Percentiles rank a stretch among this genome's conserved stretches.
Conservation (phyloP, 83 land plant species). For the Thuja plicata region DNA sequence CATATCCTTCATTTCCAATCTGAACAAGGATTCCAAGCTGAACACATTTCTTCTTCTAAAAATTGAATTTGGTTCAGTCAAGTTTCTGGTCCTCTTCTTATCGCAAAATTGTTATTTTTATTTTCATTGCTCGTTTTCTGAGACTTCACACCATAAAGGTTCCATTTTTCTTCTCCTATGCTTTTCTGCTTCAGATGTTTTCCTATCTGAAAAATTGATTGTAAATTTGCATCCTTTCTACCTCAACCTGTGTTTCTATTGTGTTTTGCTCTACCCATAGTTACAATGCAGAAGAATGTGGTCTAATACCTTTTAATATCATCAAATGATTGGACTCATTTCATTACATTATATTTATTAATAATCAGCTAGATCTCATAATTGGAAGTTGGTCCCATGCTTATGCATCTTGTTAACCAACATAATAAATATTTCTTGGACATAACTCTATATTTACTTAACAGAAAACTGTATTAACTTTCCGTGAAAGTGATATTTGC, state of each 20-base stretch:
- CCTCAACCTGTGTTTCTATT: not conserved
- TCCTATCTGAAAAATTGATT: not conserved
- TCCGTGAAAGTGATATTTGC: not conserved
- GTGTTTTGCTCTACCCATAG: not conserved
- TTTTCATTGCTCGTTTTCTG: no score
- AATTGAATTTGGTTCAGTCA: not conserved
- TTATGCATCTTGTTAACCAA: not conserved
- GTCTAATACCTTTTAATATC: not conserved
- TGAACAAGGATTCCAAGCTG: not conserved
- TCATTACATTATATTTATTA: not conserved
- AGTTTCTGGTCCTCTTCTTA: not conserved
- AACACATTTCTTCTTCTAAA: not conserved
- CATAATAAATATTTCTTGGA: not conserved
- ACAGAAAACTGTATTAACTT: not conserved
- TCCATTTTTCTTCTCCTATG: not conserved
- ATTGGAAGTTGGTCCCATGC: not conserved
- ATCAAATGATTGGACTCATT: not conserved
- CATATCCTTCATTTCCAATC: not conserved
- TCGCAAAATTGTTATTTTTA: not conserved
- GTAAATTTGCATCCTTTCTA: not conserved
- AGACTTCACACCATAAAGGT: not conserved
- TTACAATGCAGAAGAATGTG: not conserved
- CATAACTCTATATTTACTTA: not conserved
- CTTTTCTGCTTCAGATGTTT: not conserved
- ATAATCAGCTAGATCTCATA: not conserved